Evolutionary conservation across 2,329 filamentous ascomycete species (phyloP).

Genomic region (Ophiostoma perfectum): DNA sequence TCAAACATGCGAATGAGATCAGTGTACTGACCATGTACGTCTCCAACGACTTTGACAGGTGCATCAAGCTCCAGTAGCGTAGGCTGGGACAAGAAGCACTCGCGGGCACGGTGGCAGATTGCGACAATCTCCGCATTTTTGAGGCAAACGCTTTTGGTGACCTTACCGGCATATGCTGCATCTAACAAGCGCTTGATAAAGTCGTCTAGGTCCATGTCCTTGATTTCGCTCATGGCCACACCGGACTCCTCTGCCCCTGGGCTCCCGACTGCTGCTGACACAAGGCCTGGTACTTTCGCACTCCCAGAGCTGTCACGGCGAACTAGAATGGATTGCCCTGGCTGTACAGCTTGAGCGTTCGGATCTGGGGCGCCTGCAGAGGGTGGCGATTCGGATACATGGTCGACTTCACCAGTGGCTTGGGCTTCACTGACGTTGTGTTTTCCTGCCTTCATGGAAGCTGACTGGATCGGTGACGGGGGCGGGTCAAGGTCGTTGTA

Average conservation of each 20-base stretch:
- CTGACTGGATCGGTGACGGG: constrained; percentile 80
- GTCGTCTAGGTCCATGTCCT: constrained; percentile 90
- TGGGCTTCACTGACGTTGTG: constrained; percentile 75
- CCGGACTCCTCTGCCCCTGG: constrained; percentile 31
- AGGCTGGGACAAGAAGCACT: constrained; percentile 86
- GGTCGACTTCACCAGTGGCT: constrained; percentile 85
- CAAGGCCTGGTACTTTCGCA: constrained; percentile 47
- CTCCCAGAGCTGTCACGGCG: constrained; percentile 69
- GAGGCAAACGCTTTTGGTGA: constrained; percentile 93
- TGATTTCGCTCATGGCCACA: constrained; percentile 84
- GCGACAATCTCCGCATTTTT: constrained; percentile 97
- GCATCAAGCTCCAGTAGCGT: constrained; percentile 86
- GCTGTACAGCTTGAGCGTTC: constrained; percentile 56
- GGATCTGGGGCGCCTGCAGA: constrained; percentile 51
- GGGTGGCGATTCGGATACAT: constrained; percentile 86
- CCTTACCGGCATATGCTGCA: constrained; percentile 91
- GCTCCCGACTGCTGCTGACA: neutral
- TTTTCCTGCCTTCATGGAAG: constrained; percentile 65
- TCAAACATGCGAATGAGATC: constrained; percentile 96
- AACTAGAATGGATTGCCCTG: constrained; percentile 84
- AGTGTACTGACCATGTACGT: constrained; percentile 94
- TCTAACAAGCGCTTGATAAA: constrained; percentile 94
- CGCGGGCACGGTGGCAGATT: constrained; percentile 82
- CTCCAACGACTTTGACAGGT: constrained; percentile 95
- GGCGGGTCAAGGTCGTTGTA: constrained; percentile 55